Evolutionary conservation across 495 filamentous ascomycete species (phyloP).

Genomic region (Penicillium simplicissimum): DNA sequence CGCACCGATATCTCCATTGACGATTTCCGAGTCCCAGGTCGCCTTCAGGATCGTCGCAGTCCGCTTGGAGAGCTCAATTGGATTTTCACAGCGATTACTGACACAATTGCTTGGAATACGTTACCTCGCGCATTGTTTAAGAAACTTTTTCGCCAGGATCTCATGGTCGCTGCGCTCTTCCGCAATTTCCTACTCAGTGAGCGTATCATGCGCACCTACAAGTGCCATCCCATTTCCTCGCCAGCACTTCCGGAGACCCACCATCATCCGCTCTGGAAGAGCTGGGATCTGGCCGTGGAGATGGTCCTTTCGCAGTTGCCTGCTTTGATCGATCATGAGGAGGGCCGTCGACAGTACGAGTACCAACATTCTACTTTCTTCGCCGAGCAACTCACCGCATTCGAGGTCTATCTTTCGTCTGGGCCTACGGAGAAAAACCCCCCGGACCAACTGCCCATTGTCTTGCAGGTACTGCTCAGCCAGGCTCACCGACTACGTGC

Average conservation of each 20-base stretch:
- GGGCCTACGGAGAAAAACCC: conserved; percentile 81
- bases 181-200: conserved; percentile 94
- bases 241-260: conserved; percentile 89
- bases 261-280: conserved; percentile 91
- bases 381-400: conserved; percentile 94
- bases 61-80: conserved; percentile 96
- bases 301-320: conserved; percentile 92
- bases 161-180: conserved; percentile 99
- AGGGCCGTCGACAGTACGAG: conserved; percentile 76
- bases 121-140: conserved; percentile 87
- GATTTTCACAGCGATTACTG: conserved; percentile 99
- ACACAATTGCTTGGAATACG: conserved; percentile 98
- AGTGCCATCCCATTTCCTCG: conserved; percentile 88
- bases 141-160: conserved; percentile 93
- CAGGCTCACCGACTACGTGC: conserved; percentile 94
- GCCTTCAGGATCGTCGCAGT: conserved; percentile 88
- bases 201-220: conserved; percentile 91
- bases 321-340: conserved; percentile 70
- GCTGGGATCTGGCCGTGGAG: conserved; percentile 96
- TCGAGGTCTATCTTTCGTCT: conserved; percentile 92
- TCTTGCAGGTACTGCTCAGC: conserved; percentile 92
- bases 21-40: conserved; percentile 75
- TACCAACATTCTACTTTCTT: conserved; percentile 97
- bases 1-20: conserved; percentile 73
- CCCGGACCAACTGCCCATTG: conserved; percentile 92